Evolutionary conservation across 495 filamentous ascomycete species (phyloP).

Genomic region (Stereocaulon alpinum): DNA sequence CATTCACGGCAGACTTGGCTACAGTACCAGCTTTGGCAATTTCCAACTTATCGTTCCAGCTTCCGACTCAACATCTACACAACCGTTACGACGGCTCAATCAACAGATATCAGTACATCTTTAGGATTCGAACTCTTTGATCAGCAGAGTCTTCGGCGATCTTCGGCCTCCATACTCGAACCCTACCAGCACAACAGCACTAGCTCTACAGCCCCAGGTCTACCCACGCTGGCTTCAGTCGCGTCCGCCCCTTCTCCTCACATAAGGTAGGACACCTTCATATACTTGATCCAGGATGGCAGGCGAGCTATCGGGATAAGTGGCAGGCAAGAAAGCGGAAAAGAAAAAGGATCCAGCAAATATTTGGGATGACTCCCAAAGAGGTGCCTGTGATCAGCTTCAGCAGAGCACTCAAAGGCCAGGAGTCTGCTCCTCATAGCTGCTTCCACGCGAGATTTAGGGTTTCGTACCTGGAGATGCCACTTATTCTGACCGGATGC

Average conservation of each 20-base stretch:
- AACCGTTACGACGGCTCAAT: slow-evolving; percentile 26
- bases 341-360: background rate
- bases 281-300: background rate
- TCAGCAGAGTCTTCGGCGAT: slow-evolving; percentile 29
- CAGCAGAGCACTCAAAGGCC: background rate
- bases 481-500: background rate
- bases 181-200: slow-evolving; percentile 27
- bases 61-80: slow-evolving; percentile 37
- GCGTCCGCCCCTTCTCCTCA: slow-evolving; percentile 53
- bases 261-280: slow-evolving; percentile 45
- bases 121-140: slow-evolving; percentile 22
- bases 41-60: slow-evolving; percentile 47
- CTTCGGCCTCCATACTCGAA: slow-evolving; percentile 28
- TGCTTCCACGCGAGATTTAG: background rate
- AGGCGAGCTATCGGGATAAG: background rate
- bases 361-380: background rate
- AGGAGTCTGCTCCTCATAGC: background rate
- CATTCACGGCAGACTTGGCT: slow-evolving; percentile 24
- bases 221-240: slow-evolving; percentile 54
- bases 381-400: background rate
- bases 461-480: background rate
- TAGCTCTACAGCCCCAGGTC: slow-evolving; percentile 32
- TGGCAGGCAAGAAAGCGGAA: background rate
- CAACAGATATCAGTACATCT: slow-evolving; percentile 9
- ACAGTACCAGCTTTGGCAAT: slow-evolving; percentile 42